These are phyloP conservation scores for Croton setiger DNA, from an alignment of 441 rosid genomes.

Conservation along the genomic window DNA sequence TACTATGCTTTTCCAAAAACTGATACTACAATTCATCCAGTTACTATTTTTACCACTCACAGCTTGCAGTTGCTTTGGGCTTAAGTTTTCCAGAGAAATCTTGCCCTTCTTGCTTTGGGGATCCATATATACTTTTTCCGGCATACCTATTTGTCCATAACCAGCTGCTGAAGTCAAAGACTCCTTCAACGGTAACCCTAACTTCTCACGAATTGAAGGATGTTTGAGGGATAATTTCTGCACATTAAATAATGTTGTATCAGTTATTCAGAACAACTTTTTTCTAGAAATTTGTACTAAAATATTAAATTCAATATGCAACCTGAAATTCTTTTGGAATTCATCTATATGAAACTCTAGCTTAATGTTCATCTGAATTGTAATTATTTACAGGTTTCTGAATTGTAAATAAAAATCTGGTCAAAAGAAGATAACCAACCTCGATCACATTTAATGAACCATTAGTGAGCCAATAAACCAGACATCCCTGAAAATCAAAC, in stretches of 20 bases:
- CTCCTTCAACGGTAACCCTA: conserved; percentile 49
- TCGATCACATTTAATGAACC: conserved; percentile 60
- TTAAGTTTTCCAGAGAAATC: conserved; percentile 32
- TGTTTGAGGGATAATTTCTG: conserved; percentile 74
- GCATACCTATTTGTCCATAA: conserved; percentile 29
- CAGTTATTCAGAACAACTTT: neutral
- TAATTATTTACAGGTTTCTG: no score
- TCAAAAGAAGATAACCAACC: conserved; percentile 38
- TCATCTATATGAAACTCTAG: neutral
- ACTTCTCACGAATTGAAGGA: conserved; percentile 52
- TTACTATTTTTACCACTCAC: conserved; percentile 44
- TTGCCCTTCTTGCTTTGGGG: conserved; percentile 22
- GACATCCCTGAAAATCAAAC: conserved; percentile 67
- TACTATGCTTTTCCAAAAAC: conserved; percentile 12
- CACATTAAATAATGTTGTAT: conserved; percentile 23
- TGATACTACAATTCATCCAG: conserved; percentile 10
- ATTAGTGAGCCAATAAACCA: conserved; percentile 88
- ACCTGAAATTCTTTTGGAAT: no score
- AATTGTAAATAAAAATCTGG: neutral
- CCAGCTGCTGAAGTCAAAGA: conserved; percentile 23
- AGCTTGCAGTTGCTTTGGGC: conserved; percentile 57
- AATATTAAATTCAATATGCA: no score
- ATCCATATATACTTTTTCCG: conserved; percentile 34
- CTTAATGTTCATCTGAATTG: neutral
- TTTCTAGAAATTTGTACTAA: neutral